Evolutionary conservation across 371 early-diverging fungal species (phyloP), one percentile per base, ranked within the genome.

Genomic region (Rhizopus delemar): DNA sequence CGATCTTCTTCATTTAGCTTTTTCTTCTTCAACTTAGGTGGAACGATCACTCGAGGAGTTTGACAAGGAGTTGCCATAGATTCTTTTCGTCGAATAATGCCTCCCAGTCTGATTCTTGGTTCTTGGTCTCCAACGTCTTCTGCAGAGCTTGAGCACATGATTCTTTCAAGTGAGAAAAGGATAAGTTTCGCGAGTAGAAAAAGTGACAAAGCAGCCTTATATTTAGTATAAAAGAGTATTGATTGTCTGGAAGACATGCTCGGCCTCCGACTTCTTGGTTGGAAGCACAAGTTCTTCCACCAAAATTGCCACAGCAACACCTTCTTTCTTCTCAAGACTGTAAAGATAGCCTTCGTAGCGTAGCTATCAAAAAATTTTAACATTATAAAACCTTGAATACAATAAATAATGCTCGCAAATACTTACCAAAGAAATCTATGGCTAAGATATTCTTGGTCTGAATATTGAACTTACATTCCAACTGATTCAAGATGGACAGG

Each of bases 141-240:
- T 0, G 2, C 49, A 49, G n/a, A 49, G 28, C 49, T 49, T 49
- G 15, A 49, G 2, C 29, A 28, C 29, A 49, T 49, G 15, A 49
- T 49, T 49, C 49, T 49, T 48, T 49, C 49, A 49, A 49, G 49
- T n/a, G 49, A 49, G 49, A 49, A 49, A 49, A 49, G 49, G 49
- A 22, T 22, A 5, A 49, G 5, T 49, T 49, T 49, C 5, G 5
- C 29, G 29, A 49, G 28, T 49, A 49, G 49, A 49, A 49, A 46
- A 49, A 49, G 49, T 49, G 49, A 49, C 49, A 49, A 28, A 28
- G 29, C 28, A 49, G 29, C 28, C 49, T 49, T n/a, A 49, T 29
- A 29, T 49, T 49, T 5, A 49, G 49, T 49, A 49, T 28, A 28
- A 49, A 49, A 49, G 49, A 22, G n/a, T 2, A 22, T 49, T 49